These are phyloP conservation scores for Plantago ovata DNA, from an alignment of 257 asterid species.

Conservation along the genomic window DNA sequence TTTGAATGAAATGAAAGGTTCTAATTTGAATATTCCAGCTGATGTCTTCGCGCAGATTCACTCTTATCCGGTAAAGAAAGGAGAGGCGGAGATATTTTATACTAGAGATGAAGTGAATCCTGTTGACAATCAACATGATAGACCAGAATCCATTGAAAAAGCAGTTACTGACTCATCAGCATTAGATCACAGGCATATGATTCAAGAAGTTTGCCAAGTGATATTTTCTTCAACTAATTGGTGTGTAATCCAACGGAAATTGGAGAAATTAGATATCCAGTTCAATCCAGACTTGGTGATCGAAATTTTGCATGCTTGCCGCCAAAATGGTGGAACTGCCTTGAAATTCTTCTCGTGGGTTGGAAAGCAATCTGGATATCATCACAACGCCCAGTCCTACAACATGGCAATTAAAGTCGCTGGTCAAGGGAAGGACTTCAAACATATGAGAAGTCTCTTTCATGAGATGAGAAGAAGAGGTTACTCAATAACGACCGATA, in stretches of 20 bases:
- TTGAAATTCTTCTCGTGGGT: constrained; percentile 75
- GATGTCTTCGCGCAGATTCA: constrained; percentile 33
- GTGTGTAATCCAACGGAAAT: constrained; percentile 48
- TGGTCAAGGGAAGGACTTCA: constrained; percentile 81
- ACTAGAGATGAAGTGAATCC: constrained; percentile 21
- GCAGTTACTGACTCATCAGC: constrained; percentile 20
- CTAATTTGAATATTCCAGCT: constrained; percentile 33
- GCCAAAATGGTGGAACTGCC: constrained; percentile 41
- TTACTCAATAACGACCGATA: constrained; percentile 52
- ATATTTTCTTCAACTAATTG: constrained; percentile 55
- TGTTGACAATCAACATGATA: constrained; percentile 18
- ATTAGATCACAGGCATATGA: constrained; percentile 24
- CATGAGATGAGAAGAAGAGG: constrained; percentile 71
- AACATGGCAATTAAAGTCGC: constrained; percentile 76
- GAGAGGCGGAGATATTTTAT: constrained; percentile 38
- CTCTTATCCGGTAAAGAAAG: constrained; percentile 51
- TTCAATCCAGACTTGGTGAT: constrained; percentile 53
- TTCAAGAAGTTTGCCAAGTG: constrained; percentile 36
- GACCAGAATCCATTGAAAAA: too few relatives aligned
- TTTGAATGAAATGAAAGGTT: constrained; percentile 51
- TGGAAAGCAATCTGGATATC: constrained; percentile 47
- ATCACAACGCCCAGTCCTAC: constrained; percentile 54
- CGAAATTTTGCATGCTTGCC: constrained; percentile 45
- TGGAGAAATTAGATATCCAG: constrained; percentile 41
- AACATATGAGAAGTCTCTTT: constrained; percentile 67